Conservation (phyloP, 192 early-diverging fungal species). For the Irineochytrium annulatum region DNA sequence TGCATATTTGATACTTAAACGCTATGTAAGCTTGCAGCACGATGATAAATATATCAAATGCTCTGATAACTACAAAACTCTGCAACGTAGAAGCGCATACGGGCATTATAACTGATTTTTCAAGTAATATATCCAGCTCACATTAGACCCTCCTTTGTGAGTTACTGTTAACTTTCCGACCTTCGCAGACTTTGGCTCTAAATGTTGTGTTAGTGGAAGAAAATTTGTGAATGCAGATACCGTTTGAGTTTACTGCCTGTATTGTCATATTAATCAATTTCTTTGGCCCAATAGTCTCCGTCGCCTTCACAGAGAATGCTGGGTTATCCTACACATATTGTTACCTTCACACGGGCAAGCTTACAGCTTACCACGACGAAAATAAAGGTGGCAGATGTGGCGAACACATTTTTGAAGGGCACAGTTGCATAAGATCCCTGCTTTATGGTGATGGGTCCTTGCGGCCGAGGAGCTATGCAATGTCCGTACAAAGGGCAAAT, state of each 20-base stretch:
- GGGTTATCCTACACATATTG: conserved; percentile 48
- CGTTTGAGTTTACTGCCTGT: conserved; percentile 14
- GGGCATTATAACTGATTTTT: conserved; percentile 2
- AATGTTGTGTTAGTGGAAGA: neutral
- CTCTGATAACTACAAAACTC: no score
- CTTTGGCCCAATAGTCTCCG: conserved; percentile 50
- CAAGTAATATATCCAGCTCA: conserved; percentile 49
- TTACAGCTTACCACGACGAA: conserved; percentile 41
- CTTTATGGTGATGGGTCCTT: conserved; percentile 57
- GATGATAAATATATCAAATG: no score
- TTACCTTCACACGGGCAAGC: neutral
- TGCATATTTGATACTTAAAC: no score
- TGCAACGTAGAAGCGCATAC: no score
- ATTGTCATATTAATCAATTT: conserved; percentile 49
- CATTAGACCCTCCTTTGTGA: conserved; percentile 34
- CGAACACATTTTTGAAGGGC: conserved; percentile 61
- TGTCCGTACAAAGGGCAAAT: conserved; percentile 54
- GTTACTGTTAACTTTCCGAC: conserved; percentile 46
- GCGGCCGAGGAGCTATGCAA: conserved; percentile 49
- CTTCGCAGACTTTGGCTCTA: conserved; percentile 25
- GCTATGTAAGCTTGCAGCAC: no score
- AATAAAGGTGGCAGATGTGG: conserved; percentile 40
- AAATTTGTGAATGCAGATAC: neutral
- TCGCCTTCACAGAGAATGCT: conserved; percentile 48
- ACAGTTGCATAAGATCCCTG: conserved; percentile 37